Percentiles rank a stretch among this genome's conserved stretches.
phyloP scores from a whole-genome alignment of 2,329 filamentous ascomycete genomes.

The Botrytis paeoniae region DNA sequence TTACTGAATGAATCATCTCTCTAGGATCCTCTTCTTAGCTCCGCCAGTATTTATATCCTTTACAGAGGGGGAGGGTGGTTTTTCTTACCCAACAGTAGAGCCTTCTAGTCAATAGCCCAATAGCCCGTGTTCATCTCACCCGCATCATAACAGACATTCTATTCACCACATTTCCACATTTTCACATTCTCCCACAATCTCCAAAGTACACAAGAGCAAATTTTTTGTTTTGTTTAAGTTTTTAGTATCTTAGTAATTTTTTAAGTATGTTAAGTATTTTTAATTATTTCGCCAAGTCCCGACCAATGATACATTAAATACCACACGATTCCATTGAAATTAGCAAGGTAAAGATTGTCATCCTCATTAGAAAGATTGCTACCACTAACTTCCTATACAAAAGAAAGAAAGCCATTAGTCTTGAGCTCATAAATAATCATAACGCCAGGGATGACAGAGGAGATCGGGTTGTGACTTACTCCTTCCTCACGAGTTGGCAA shows the following conservation, averaged over 20 bases:
- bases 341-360: background rate
- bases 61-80: too few species aligned
- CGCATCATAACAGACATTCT: background rate
- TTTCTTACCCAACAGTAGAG: background rate
- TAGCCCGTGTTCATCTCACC: accelerated
- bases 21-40: background rate
- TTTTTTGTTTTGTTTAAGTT: background rate
- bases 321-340: background rate
- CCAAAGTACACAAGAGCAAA: background rate
- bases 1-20: background rate
- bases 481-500: background rate
- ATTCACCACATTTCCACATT: background rate
- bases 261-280: background rate
- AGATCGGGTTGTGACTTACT: background rate
- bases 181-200: background rate
- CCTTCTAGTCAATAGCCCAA: background rate
- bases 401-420: background rate
- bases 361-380: background rate
- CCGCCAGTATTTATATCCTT: background rate
- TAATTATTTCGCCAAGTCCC: accelerated
- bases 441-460: background rate
- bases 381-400: background rate
- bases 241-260: background rate
- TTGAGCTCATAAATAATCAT: background rate
- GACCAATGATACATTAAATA: too few species aligned